phyloP scores from a whole-genome alignment of 139 green algal genomes.

The Coelastrella sp. region DNA sequence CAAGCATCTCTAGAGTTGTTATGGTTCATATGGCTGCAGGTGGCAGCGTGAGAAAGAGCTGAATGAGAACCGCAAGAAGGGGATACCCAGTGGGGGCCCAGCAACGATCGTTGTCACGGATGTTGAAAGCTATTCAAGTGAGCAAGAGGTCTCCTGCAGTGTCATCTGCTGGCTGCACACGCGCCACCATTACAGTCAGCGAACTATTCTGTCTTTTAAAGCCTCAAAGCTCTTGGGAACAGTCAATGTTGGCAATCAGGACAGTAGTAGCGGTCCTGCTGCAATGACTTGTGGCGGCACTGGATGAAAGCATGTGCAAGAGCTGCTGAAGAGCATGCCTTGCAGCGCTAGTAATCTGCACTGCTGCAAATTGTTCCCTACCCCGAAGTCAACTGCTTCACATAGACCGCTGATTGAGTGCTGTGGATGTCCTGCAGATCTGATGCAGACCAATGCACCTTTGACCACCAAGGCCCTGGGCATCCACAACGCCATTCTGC shows the following conservation, averaged over 20 bases:
- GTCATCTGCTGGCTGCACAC: not conserved
- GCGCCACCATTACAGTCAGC: not conserved
- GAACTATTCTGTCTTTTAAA: too few relatives aligned
- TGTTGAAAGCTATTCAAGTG: conserved; percentile 26
- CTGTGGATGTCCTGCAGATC: too few relatives aligned
- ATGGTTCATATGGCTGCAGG: not conserved
- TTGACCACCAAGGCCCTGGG: conserved; percentile 29
- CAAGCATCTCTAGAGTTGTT: not conserved
- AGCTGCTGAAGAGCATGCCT: too few relatives aligned
- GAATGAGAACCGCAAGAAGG: conserved; percentile 4
- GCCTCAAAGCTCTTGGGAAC: not conserved
- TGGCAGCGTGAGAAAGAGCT: conserved; percentile 38
- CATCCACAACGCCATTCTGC: conserved; percentile 52
- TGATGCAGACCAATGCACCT: conserved; percentile 7
- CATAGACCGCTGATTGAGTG: too few relatives aligned
- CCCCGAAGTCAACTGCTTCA: too few relatives aligned
- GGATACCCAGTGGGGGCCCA: not conserved
- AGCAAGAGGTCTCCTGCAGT: not conserved
- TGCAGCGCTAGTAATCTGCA: too few relatives aligned
- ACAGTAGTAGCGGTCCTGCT: not conserved
- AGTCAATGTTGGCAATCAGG: not conserved
- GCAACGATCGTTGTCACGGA: conserved; percentile 38
- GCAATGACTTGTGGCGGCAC: too few relatives aligned
- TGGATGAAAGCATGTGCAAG: too few relatives aligned
- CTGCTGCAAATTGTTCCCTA: not conserved